Base-by-base conservation (phyloP, 2,329 filamentous ascomycete genomes). In the Aspergillus tanneri region DNA sequence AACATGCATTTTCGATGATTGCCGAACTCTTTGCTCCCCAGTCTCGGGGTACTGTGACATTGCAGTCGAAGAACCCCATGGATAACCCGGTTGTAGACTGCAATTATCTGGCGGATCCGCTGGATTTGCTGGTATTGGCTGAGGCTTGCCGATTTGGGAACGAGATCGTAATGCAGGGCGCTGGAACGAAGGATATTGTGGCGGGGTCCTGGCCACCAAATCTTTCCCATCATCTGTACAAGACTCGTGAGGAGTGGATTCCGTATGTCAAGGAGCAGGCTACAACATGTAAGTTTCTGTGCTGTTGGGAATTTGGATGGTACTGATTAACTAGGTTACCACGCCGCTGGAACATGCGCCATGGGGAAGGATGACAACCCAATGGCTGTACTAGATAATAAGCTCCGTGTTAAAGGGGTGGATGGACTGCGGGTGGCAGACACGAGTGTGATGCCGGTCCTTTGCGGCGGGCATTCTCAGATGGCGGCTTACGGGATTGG, bases 61-160 rank as follows among this genome's bases (percentile, higher is more conserved):
- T 85, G 2, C 71, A 72, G 27, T 75, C 70, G 10, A 61, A 62
- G 0, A 75, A 84, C 49, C 70, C 80, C 0, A 60, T 66, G 3
- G 73, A 76, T 1, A 76, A 77, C n/a, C 82, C 82, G 0, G 62
- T 79, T 1, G 78, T 84, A 0, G 76, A 84, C 58, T 80, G 80
- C 56, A 78, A 77, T 46, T 85, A 83, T 51, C 67, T 85, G 2
- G 56, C 72, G 2, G 74, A 85, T 52, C 76, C 78, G 4, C 64
- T 84, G 8, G 82, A 85, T 52, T 58, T 84, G 32, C 68, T 84
- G 14, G 79, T 85, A 5, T 60, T 85, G 44, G 77, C 72, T 2
- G 82, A 85, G 59, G 82, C 77, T 0, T 83, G 80, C 37, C 72
- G 72, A 2, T 79, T 78, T 38, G 80, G 73, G 0, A 84, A 85